Percentiles rank a stretch among this genome's conserved stretches.
phyloP scores from a whole-genome alignment of 2,329 filamentous ascomycete genomes.

The Didymella pomorum region DNA sequence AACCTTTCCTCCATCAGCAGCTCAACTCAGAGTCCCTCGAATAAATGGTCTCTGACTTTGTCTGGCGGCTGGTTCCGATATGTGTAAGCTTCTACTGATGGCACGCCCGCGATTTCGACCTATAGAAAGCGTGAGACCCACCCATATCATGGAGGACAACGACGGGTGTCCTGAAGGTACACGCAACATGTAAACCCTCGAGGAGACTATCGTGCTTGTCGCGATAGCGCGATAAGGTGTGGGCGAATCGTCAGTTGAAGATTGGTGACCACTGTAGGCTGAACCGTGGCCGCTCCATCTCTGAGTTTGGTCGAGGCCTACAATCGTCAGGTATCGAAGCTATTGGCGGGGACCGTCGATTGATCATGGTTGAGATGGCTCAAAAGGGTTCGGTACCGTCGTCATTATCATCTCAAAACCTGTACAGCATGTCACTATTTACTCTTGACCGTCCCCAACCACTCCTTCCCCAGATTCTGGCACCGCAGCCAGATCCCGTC shows the following conservation, averaged over 20 bases:
- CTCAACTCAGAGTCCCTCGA: neutral
- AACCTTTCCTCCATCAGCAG: neutral
- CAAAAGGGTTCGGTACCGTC: neutral
- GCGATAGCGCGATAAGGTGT: neutral
- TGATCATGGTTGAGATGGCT: neutral
- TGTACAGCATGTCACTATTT: neutral
- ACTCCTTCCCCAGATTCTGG: neutral
- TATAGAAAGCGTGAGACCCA: neutral
- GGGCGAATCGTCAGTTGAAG: neutral
- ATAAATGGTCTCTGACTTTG: neutral
- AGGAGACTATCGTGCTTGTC: neutral
- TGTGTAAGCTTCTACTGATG: neutral
- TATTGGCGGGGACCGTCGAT: neutral
- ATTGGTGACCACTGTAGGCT: neutral
- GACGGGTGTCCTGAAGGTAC: neutral
- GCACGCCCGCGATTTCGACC: no score
- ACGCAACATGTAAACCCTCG: neutral
- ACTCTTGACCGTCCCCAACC: neutral
- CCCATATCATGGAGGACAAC: neutral
- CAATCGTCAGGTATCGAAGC: neutral
- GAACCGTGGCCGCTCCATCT: slow-evolving; percentile 5
- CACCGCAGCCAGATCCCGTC: neutral
- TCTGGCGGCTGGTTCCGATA: no score
- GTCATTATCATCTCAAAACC: slow-evolving; percentile 2
- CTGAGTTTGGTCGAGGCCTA: neutral